These are phyloP conservation scores for Pneumocystis murina DNA, from an alignment of 1,139 yeast species.

Conservation along the genomic window DNA sequence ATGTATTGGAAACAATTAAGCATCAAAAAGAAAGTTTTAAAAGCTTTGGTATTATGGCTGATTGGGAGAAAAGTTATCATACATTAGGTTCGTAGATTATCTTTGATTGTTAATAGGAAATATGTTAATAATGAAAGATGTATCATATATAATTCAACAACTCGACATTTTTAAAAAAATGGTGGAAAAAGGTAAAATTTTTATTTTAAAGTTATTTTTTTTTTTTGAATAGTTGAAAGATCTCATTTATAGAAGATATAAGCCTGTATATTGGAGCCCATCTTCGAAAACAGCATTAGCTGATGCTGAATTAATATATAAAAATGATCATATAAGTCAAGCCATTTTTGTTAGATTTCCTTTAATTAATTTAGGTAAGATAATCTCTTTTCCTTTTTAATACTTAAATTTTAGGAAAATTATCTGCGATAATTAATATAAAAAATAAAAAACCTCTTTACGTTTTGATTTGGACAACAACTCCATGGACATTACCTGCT, in stretches of 20 bases:
- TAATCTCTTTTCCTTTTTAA: constrained; percentile 9
- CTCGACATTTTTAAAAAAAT: constrained; percentile 52
- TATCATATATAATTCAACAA: constrained; percentile 53
- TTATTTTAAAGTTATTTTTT: not conserved
- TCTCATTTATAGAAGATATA: constrained; percentile 63
- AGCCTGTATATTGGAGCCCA: constrained; percentile 97
- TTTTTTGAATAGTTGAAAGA: constrained; percentile 17
- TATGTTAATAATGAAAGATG: constrained; percentile 26
- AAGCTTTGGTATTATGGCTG: constrained; percentile 66
- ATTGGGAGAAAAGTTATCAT: constrained; percentile 56
- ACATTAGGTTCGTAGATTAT: constrained; percentile 34
- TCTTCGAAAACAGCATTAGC: constrained; percentile 90
- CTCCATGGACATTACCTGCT: constrained; percentile 94
- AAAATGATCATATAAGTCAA: constrained; percentile 51
- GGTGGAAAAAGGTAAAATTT: constrained; percentile 33
- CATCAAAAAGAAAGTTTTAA: constrained; percentile 51
- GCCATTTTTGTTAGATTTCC: constrained; percentile 67
- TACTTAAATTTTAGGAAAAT: not conserved
- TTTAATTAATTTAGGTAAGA: constrained; percentile 20
- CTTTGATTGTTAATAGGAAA: no score
- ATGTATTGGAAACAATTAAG: constrained; percentile 52
- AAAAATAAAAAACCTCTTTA: constrained; percentile 8
- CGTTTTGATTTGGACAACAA: constrained; percentile 76
- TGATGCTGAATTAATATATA: constrained; percentile 87
- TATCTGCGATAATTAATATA: constrained; percentile 3